A percentile compares a stretch with the other conserved stretches of the same genome.
Conservation (phyloP, 2,329 filamentous ascomycete species). For the Fusarium verticillioides region DNA sequence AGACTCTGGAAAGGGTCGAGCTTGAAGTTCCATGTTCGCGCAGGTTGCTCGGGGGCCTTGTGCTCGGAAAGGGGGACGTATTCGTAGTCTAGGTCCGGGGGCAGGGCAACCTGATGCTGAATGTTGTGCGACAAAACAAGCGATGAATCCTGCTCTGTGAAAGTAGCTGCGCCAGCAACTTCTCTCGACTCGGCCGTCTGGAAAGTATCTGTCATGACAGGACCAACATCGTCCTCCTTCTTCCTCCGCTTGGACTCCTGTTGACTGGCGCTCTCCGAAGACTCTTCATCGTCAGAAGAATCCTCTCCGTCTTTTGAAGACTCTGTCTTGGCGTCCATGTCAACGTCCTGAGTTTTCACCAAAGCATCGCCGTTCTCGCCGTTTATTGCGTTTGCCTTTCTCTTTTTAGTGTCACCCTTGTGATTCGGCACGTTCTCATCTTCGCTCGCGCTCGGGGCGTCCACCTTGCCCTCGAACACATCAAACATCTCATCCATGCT, state of each 20-base stretch:
- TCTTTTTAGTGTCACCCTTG: constrained; percentile 77
- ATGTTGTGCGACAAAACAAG: constrained; percentile 96
- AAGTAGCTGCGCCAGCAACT: constrained; percentile 81
- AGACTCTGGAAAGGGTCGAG: constrained; percentile 98
- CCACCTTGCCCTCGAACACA: constrained; percentile 76
- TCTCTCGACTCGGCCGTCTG: constrained; percentile 95
- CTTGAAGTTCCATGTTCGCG: constrained; percentile 85
- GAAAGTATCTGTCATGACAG: constrained; percentile 92
- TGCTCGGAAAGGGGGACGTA: constrained; percentile 96
- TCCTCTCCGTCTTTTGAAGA: constrained; percentile 52
- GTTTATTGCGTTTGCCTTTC: constrained; percentile 78
- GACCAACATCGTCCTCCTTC: constrained; percentile 69
- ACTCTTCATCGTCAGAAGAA: constrained; percentile 50
- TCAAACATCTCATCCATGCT: constrained; percentile 84
- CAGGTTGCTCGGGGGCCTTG: constrained; percentile 87
- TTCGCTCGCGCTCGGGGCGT: constrained; percentile 55
- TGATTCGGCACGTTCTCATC: constrained; percentile 58
- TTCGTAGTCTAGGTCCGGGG: constrained; percentile 92
- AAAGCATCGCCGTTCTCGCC: constrained; percentile 59
- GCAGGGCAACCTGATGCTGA: constrained; percentile 95
- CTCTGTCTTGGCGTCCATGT: constrained; percentile 56
- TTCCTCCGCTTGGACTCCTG: constrained; percentile 71
- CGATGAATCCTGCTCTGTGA: constrained; percentile 71
- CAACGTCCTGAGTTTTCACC: constrained; percentile 39
- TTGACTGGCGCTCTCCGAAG: constrained; percentile 60